Percentiles rank a stretch among this genome's conserved stretches.
These are phyloP conservation scores for Lachnellula cervina DNA, from an alignment of 2,329 filamentous ascomycete species.

Conservation along the genomic window DNA sequence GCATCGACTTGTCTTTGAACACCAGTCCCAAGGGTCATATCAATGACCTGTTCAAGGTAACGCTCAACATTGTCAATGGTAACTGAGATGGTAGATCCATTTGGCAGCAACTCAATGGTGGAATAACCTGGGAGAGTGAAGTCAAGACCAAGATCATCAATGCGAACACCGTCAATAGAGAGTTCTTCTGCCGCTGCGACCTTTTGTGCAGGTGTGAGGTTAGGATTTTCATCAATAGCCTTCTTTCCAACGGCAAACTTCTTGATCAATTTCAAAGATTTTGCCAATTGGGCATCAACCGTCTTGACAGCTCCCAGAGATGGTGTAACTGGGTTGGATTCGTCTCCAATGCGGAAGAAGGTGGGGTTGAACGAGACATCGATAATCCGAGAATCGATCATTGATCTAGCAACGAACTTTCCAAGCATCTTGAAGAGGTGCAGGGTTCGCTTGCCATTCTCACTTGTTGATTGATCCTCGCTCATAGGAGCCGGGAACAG, in stretches of 20 bases:
- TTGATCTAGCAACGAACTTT: slow-evolving; percentile 95
- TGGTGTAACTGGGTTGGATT: slow-evolving; percentile 59
- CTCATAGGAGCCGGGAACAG: slow-evolving; percentile 91
- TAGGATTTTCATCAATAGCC: slow-evolving; percentile 67
- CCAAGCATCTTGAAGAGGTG: slow-evolving; percentile 89
- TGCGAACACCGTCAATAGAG: slow-evolving; percentile 65
- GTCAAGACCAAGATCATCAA: slow-evolving; percentile 87
- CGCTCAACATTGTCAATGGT: slow-evolving; percentile 86
- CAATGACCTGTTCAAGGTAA: slow-evolving; percentile 86
- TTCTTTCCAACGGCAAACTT: slow-evolving; percentile 81
- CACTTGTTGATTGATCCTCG: slow-evolving; percentile 64
- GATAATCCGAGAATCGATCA: slow-evolving; percentile 97
- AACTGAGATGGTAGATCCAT: slow-evolving; percentile 70
- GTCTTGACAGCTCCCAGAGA: slow-evolving; percentile 85
- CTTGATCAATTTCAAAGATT: slow-evolving; percentile 81
- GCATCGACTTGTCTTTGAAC: slow-evolving; percentile 86
- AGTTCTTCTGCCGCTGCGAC: slow-evolving; percentile 64
- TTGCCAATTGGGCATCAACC: slow-evolving; percentile 81
- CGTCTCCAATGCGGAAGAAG: slow-evolving; percentile 90
- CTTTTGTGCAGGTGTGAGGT: slow-evolving; percentile 65
- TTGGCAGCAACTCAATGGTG: slow-evolving; percentile 71
- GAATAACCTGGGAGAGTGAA: slow-evolving; percentile 93
- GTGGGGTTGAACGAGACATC: slow-evolving; percentile 96
- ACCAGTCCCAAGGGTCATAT: slow-evolving; percentile 84
- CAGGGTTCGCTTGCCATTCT: slow-evolving; percentile 81